phyloP scores from a whole-genome alignment of 306 rosid species.

The Rosa rugosa region DNA sequence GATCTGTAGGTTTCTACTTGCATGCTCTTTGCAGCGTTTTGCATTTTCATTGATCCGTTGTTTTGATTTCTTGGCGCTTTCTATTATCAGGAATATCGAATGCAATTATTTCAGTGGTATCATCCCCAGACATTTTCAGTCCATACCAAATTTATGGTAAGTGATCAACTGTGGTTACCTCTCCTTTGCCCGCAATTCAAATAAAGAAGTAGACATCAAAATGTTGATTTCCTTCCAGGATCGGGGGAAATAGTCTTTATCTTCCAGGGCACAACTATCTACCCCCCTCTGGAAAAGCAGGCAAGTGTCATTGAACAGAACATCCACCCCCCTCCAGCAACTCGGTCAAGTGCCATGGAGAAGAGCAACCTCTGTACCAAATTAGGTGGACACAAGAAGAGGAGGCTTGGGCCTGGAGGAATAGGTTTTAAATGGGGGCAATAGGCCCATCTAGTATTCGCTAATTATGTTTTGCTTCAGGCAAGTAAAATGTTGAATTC shows the following conservation, averaged over 20 bases:
- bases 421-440: constrained; percentile 39
- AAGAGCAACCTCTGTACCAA: constrained; percentile 51
- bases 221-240: constrained; percentile 45
- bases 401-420: constrained; percentile 62
- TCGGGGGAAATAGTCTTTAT: constrained; percentile 75
- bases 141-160: constrained; percentile 84
- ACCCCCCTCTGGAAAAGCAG: constrained; percentile 53
- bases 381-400: constrained; percentile 46
- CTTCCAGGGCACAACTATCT: constrained; percentile 49
- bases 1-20: constrained; percentile 58
- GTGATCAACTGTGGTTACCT: constrained; percentile 19
- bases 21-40: background rate
- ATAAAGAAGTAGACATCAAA: constrained; percentile 8
- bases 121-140: constrained; percentile 70
- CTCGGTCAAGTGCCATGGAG: constrained; percentile 72
- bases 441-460: too few relatives aligned
- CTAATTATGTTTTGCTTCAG: too few relatives aligned
- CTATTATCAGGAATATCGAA: constrained; percentile 69
- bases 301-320: constrained; percentile 38
- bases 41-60: constrained; percentile 1
- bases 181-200: constrained; percentile 23
- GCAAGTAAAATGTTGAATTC: too few relatives aligned
- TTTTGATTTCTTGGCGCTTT: constrained; percentile 28
- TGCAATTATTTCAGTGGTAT: constrained; percentile 82
- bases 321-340: constrained; percentile 60